These are phyloP conservation scores for Dendryphion nanum DNA, from an alignment of 2,329 filamentous ascomycete species.

Conservation along the genomic window DNA sequence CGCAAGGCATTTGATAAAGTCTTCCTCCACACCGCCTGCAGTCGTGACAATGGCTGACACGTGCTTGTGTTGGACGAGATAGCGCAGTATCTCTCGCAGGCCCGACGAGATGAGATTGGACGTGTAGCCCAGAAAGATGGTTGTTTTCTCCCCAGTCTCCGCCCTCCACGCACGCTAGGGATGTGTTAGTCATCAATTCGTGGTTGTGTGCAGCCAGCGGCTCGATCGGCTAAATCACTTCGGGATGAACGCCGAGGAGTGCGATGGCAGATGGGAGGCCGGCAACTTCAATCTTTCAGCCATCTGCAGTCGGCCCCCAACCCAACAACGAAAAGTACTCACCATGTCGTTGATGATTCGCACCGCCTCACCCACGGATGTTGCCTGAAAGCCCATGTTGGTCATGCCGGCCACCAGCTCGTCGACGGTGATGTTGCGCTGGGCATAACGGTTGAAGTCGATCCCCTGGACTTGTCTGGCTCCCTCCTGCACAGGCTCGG, in stretches of 20 bases:
- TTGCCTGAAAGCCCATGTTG: conserved; percentile 82
- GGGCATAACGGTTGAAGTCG: conserved; percentile 82
- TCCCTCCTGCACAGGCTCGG: conserved; percentile 74
- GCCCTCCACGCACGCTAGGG: conserved; percentile 72
- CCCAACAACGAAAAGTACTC: conserved; percentile 21
- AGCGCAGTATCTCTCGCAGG: conserved; percentile 85
- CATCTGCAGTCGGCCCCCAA: too few relatives aligned
- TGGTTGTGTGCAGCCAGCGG: too few relatives aligned
- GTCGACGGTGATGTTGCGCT: conserved; percentile 75
- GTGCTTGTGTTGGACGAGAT: conserved; percentile 88
- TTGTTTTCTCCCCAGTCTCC: conserved; percentile 75
- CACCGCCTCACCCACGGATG: conserved; percentile 79
- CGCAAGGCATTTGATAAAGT: conserved; percentile 96
- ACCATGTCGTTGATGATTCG: conserved; percentile 97
- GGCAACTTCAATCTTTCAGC: too few relatives aligned
- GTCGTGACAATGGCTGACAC: conserved; percentile 93
- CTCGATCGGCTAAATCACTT: too few relatives aligned
- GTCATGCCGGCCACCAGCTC: conserved; percentile 80
- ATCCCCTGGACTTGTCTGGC: conserved; percentile 84
- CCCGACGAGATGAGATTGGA: conserved; percentile 97
- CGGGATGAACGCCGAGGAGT: too few relatives aligned
- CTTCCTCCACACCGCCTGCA: conserved; percentile 92
- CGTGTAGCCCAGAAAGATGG: conserved; percentile 96
- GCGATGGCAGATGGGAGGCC: too few relatives aligned
- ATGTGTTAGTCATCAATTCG: neutral